Evolutionary conservation across 2,329 filamentous ascomycete species (phyloP).

Genomic region (Tolypocladium amazonense): DNA sequence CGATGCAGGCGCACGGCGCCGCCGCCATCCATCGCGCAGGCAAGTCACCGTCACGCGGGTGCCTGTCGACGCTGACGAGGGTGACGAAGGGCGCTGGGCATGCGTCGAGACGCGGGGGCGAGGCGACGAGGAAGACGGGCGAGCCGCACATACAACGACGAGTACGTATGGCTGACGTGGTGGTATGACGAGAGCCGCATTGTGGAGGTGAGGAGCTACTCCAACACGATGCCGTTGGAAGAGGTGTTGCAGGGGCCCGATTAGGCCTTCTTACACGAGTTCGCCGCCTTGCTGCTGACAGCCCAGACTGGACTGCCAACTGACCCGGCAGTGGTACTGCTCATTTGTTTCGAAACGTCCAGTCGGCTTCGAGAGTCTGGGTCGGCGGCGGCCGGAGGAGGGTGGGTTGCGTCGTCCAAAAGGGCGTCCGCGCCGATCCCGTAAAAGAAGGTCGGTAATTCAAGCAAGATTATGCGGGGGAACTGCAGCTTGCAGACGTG

Average conservation of each 20-base stretch:
- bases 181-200: constrained; percentile 12
- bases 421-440: background rate
- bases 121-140: constrained; percentile 9
- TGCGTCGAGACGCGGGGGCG: constrained; percentile 10
- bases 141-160: constrained; percentile 13
- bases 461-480: background rate
- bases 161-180: constrained; percentile 13
- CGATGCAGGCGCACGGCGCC: constrained; percentile 7
- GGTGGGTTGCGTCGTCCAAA: background rate
- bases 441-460: background rate
- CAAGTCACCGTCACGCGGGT: constrained; percentile 8
- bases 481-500: background rate
- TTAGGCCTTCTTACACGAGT: background rate
- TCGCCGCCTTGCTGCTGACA: too few species aligned
- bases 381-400: background rate
- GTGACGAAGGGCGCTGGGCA: constrained; percentile 14
- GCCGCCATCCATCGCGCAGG: constrained; percentile 10
- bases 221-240: constrained; percentile 11
- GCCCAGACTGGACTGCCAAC: too few species aligned
- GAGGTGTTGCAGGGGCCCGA: constrained; percentile 5
- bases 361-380: background rate
- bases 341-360: background rate
- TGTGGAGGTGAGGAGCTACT: constrained; percentile 13
- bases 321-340: background rate
- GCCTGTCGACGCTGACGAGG: constrained; percentile 10